phyloP scores from a whole-genome alignment of 148 eudicot genomes.

The Vaccinium myrtillus region DNA sequence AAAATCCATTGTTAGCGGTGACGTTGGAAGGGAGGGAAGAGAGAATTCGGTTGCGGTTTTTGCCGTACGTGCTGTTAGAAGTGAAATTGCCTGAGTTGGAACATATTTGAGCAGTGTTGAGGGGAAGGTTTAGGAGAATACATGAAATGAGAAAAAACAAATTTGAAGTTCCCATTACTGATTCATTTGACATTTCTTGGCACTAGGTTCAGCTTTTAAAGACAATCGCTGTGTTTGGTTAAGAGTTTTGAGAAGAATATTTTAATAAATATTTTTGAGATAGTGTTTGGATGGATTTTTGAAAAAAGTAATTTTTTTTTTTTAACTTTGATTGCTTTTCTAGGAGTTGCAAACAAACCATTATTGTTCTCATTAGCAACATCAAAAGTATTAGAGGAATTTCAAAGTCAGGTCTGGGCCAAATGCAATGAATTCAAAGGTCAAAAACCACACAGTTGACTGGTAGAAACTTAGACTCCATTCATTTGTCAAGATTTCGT shows the following conservation, averaged over 20 bases:
- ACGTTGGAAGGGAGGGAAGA: constrained; percentile 7
- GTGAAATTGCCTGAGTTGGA: not conserved
- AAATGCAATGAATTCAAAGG: not conserved
- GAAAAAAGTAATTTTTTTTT: too few relatives aligned
- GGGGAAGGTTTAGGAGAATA: not conserved
- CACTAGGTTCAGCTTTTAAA: not conserved
- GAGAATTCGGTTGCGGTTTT: not conserved
- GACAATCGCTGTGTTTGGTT: too few relatives aligned
- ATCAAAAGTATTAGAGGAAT: not conserved
- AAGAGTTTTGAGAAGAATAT: too few relatives aligned
- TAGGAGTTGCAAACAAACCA: too few relatives aligned
- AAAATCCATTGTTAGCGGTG: not conserved
- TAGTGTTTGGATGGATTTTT: too few relatives aligned
- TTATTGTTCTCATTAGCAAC: too few relatives aligned
- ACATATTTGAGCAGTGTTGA: not conserved
- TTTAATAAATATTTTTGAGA: too few relatives aligned
- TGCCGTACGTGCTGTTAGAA: not conserved
- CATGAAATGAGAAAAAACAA: not conserved
- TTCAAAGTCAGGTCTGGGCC: not conserved
- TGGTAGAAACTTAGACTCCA: not conserved
- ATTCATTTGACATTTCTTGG: too few relatives aligned
- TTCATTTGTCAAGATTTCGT: not conserved
- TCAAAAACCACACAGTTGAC: not conserved
- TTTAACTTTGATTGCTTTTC: too few relatives aligned
- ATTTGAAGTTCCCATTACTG: not conserved